Conservation (phyloP, 164 flowering plant genomes). For the Vitis amurensis region DNA sequence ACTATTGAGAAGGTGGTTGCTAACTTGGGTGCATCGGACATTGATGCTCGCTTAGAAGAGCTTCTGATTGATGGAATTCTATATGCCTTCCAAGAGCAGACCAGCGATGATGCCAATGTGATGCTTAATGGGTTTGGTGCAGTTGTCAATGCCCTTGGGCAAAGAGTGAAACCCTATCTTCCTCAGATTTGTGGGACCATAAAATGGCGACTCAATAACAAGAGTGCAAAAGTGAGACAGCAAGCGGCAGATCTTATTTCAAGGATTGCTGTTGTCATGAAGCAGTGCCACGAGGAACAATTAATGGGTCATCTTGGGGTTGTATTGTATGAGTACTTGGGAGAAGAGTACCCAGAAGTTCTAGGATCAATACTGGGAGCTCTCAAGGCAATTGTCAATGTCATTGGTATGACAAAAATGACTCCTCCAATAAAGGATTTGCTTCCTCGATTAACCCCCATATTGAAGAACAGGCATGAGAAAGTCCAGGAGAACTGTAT, state of each 20-base stretch:
- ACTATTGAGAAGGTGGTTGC: constrained; percentile 96
- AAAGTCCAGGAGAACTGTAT: constrained; percentile 98
- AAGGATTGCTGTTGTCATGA: constrained; percentile 96
- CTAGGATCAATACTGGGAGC: constrained; percentile 95
- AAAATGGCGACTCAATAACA: constrained; percentile 97
- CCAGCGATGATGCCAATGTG: constrained; percentile 98
- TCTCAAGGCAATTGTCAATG: constrained; percentile 92
- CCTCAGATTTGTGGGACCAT: constrained; percentile 99
- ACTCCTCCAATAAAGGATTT: constrained; percentile 97
- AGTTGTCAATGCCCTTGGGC: constrained; percentile 93
- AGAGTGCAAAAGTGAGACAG: constrained; percentile 98
- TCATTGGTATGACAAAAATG: constrained; percentile 99
- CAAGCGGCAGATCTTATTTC: constrained; percentile 99
- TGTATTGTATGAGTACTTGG: constrained; percentile 90
- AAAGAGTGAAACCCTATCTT: constrained; percentile 94
- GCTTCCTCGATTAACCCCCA: constrained; percentile 94
- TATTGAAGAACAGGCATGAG: constrained; percentile 95
- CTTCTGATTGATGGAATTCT: constrained; percentile 93
- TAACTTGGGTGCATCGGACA: constrained; percentile 94
- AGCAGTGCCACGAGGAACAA: constrained; percentile 98
- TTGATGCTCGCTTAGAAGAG: constrained; percentile 92
- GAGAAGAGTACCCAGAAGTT: constrained; percentile 98
- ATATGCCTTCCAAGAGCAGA: constrained; percentile 99
- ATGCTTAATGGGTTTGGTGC: constrained; percentile 99
- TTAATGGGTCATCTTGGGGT: constrained; percentile 99